Evolutionary conservation across 2,329 filamentous ascomycete species (phyloP).

Genomic region (Lasiodiplodia gonubiensis): DNA sequence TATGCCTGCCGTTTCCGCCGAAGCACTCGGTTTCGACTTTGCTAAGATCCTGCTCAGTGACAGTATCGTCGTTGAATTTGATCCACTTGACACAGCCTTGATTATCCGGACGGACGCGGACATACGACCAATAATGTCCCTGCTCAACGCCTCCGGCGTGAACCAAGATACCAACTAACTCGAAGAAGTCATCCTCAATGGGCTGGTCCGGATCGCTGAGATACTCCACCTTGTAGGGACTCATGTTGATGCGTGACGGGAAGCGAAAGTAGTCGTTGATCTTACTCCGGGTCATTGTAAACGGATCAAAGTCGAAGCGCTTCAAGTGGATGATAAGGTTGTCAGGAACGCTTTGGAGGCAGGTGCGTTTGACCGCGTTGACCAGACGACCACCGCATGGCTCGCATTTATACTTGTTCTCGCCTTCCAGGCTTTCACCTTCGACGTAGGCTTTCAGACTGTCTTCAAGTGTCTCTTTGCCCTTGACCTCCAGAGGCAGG

Average conservation of each 20-base stretch:
- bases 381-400: slow-evolving; percentile 82
- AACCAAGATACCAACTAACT: slow-evolving; percentile 92
- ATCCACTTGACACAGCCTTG: slow-evolving; percentile 68
- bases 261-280: slow-evolving; percentile 96
- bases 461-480: slow-evolving; percentile 80
- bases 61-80: slow-evolving; percentile 92
- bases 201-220: slow-evolving; percentile 67
- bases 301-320: slow-evolving; percentile 80
- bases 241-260: slow-evolving; percentile 81
- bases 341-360: slow-evolving; percentile 89
- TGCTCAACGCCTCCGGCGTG: slow-evolving; percentile 92
- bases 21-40: slow-evolving; percentile 70
- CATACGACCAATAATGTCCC: slow-evolving; percentile 97
- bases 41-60: slow-evolving; percentile 74
- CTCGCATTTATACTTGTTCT: slow-evolving; percentile 98
- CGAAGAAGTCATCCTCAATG: slow-evolving; percentile 75
- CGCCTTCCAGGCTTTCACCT: slow-evolving; percentile 94
- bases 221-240: slow-evolving; percentile 85
- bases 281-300: slow-evolving; percentile 80
- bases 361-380: slow-evolving; percentile 90
- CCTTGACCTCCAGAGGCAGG: slow-evolving; percentile 95
- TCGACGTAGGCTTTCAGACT: slow-evolving; percentile 95
- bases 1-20: slow-evolving; percentile 38
- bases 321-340: slow-evolving; percentile 96
- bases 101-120: slow-evolving; percentile 74